phyloP scores from a whole-genome alignment of 768 basidiomycete genomes.

The Termitomyces sp. region DNA sequence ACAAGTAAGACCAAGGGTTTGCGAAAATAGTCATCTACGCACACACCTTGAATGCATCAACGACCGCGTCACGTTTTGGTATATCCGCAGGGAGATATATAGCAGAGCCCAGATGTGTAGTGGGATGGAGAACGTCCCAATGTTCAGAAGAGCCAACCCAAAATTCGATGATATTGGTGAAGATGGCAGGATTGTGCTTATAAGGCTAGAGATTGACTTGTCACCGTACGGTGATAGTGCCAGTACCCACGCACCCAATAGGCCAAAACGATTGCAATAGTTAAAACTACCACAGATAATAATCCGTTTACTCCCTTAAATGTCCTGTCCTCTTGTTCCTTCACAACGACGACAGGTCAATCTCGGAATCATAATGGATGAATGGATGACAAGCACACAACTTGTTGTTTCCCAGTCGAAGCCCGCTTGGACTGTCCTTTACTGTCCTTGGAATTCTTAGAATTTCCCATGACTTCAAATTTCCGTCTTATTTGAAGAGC shows the following conservation, averaged over 20 bases:
- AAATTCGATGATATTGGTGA: conserved; percentile 23
- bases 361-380: background rate
- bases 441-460: conserved; percentile 5
- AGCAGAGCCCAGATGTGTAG: conserved; percentile 14
- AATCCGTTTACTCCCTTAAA: background rate
- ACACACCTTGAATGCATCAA: conserved; percentile 77
- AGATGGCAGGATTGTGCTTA: conserved; percentile 11
- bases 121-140: conserved; percentile 19
- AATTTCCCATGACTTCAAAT: conserved; percentile 1
- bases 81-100: conserved; percentile 43
- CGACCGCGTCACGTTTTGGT: conserved; percentile 60
- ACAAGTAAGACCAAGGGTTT: conserved; percentile 1
- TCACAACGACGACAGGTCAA: background rate
- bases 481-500: background rate
- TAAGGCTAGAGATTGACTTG: background rate
- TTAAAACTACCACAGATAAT: conserved; percentile 5
- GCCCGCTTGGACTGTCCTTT: conserved; percentile 2
- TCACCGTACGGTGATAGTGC: background rate
- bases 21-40: conserved; percentile 10
- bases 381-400: background rate
- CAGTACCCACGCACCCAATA: conserved; percentile 8
- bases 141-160: conserved; percentile 38
- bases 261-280: conserved; percentile 3
- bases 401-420: background rate
- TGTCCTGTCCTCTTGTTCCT: background rate